These are phyloP conservation scores for Jatropha curcas DNA, from an alignment of 345 rosid genomes.

Conservation along the genomic window DNA sequence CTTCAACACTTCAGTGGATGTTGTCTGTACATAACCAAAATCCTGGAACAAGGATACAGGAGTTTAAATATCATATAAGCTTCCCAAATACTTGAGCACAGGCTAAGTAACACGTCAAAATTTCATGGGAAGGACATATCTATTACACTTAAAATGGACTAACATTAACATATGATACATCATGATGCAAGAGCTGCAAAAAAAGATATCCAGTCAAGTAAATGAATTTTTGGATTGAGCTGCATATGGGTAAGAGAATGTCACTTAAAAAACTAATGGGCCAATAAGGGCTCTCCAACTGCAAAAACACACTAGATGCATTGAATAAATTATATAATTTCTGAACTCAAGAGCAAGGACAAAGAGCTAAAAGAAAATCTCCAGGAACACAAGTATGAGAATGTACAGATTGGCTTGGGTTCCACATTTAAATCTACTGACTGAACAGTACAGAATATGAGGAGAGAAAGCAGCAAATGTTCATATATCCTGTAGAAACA, in stretches of 20 bases:
- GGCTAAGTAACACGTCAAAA: neutral
- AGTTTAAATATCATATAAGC: too few relatives aligned
- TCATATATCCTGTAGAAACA: neutral
- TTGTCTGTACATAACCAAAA: conserved; percentile 97
- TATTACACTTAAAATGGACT: neutral
- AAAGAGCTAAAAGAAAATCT: neutral
- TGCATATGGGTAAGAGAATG: neutral
- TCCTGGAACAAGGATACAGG: conserved; percentile 66
- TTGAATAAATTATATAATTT: neutral
- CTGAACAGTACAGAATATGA: neutral
- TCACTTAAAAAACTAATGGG: neutral
- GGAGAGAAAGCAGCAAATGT: neutral
- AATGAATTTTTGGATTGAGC: neutral
- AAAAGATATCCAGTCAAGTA: neutral
- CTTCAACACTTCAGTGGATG: conserved; percentile 91
- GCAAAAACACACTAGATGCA: neutral
- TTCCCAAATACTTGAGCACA: neutral
- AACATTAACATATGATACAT: neutral
- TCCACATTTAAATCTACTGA: neutral
- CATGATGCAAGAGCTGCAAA: neutral
- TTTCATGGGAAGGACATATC: neutral
- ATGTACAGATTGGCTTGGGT: neutral
- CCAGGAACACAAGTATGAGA: neutral
- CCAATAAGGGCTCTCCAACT: neutral
- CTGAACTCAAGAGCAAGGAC: neutral